Base-by-base conservation (phyloP, 1,284 basidiomycete species). In the Apiotrichum mycotoxinovorans region DNA sequence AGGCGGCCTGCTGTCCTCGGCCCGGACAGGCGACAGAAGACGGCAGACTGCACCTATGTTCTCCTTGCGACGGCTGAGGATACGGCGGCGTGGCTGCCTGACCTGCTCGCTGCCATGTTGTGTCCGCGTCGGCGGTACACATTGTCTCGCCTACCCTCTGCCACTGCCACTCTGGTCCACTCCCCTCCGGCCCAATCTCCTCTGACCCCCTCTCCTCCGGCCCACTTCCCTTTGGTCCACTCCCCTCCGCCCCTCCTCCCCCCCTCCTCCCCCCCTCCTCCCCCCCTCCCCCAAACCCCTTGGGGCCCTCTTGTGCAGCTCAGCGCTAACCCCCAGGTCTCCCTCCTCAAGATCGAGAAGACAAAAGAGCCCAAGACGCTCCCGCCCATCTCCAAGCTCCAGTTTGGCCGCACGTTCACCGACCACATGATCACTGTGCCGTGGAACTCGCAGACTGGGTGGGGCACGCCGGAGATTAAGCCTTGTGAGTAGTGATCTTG, bases 371-470 rank as follows among this genome's bases (percentile, higher is more conserved):
- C 78, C 22, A 78, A 78, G 60, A 58, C 64, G 17, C 64, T 72
- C 43, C 77, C 79, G 8, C 70, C 78, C 0, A 65, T 73, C 11
- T 71, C 73, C 4, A 71, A 75, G 44, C 74, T 83, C 48, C 72
- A 79, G 22, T 83, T 83, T 59, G 82, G 82, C 10, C 75, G 78
- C 55, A 81, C 79, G 25, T 83, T 83, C 58, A 91, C 91, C 30
- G 91, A 97, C 77, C 94, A 97, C 77, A 97, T 97, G 93, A 79
- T 97, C 47, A 84, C 82, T 41, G 83, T 95, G 61, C 85, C 86
- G 15, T 97, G 93, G 93, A 81, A 82, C 55, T 78, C 80, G 22
- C 69, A 79, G 11, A 79, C 79, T 20, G 93, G 93, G 18, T 97
- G 94, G 93, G 87, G 84, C 25, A 77, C 82, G 3, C 94, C 93